Percentiles rank a stretch among this genome's conserved stretches.
These are phyloP conservation scores for Sarcodon sp. DNA, from an alignment of 768 basidiomycete species.

Conservation along the genomic window DNA sequence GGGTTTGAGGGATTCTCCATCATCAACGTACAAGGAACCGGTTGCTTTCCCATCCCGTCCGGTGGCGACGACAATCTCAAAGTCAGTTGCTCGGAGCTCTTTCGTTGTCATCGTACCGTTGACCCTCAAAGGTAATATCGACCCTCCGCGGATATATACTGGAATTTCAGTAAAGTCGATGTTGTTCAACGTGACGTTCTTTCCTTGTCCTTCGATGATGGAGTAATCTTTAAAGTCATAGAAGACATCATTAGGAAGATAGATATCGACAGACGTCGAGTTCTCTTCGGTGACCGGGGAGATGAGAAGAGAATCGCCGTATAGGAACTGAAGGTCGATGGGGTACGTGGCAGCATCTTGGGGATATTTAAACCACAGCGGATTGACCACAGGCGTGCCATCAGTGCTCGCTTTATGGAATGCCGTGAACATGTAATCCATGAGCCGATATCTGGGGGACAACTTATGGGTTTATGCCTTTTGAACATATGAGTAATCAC, in stretches of 20 bases:
- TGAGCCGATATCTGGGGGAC: conserved; percentile 40
- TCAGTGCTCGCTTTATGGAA: conserved; percentile 44
- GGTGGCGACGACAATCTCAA: conserved; percentile 53
- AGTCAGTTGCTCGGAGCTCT: conserved; percentile 37
- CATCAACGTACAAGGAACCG: conserved; percentile 50
- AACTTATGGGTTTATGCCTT: not conserved
- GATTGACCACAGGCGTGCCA: conserved; percentile 55
- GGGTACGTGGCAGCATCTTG: conserved; percentile 42
- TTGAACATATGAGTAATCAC: conserved; percentile 3
- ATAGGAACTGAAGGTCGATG: conserved; percentile 62
- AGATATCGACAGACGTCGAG: conserved; percentile 42
- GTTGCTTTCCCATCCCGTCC: conserved; percentile 32
- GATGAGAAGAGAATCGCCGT: conserved; percentile 51
- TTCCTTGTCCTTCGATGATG: conserved; percentile 34
- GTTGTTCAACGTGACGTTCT: conserved; percentile 24
- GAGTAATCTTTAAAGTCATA: conserved; percentile 47
- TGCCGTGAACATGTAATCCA: conserved; percentile 64
- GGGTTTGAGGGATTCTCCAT: conserved; percentile 37
- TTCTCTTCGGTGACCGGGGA: conserved; percentile 55
- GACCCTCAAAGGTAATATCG: conserved; percentile 42
- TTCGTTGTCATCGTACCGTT: conserved; percentile 49
- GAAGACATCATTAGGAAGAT: conserved; percentile 52
- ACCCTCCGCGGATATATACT: conserved; percentile 47
- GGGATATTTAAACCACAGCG: conserved; percentile 58
- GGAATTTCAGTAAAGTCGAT: conserved; percentile 48